These are phyloP conservation scores for Boletellus ananiceps DNA, from an alignment of 768 basidiomycete species.

Conservation along the genomic window DNA sequence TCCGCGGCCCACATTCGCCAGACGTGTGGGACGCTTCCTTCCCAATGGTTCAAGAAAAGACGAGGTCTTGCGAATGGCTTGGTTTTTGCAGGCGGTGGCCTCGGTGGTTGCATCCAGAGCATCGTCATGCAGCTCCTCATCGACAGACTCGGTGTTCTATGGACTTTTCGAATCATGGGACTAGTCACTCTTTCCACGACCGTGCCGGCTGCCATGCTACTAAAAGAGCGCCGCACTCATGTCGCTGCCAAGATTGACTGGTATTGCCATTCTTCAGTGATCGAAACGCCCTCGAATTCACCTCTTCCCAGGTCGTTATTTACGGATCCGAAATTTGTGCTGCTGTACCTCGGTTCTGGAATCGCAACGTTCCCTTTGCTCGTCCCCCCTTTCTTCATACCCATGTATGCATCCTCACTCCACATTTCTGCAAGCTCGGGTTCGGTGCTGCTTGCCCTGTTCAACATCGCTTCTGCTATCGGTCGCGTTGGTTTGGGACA, in stretches of 20 bases:
- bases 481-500: slow-evolving; percentile 29
- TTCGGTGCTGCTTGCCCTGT: slow-evolving; percentile 31
- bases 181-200: slow-evolving; percentile 22
- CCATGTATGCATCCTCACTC: slow-evolving; percentile 31
- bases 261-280: slow-evolving; percentile 5
- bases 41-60: slow-evolving; percentile 33
- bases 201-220: slow-evolving; percentile 26
- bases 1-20: not conserved
- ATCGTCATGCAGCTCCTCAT: slow-evolving; percentile 27
- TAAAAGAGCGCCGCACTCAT: slow-evolving; percentile 21
- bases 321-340: slow-evolving; percentile 24
- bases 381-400: slow-evolving; percentile 36
- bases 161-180: slow-evolving; percentile 33
- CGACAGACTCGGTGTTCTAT: slow-evolving; percentile 24
- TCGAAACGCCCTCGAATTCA: not conserved
- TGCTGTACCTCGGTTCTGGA: slow-evolving; percentile 31
- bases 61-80: slow-evolving; percentile 34
- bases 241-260: slow-evolving; percentile 21
- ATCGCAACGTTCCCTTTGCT: slow-evolving; percentile 35
- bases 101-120: slow-evolving; percentile 31
- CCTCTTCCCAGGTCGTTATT: slow-evolving; percentile 24
- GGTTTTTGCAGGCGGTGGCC: slow-evolving; percentile 30
- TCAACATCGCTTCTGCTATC: slow-evolving; percentile 33
- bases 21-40: slow-evolving; percentile 32
- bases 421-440: slow-evolving; percentile 19